Conservation (phyloP, 2,329 filamentous ascomycete species). For the Pleurostoma richardsiae region DNA sequence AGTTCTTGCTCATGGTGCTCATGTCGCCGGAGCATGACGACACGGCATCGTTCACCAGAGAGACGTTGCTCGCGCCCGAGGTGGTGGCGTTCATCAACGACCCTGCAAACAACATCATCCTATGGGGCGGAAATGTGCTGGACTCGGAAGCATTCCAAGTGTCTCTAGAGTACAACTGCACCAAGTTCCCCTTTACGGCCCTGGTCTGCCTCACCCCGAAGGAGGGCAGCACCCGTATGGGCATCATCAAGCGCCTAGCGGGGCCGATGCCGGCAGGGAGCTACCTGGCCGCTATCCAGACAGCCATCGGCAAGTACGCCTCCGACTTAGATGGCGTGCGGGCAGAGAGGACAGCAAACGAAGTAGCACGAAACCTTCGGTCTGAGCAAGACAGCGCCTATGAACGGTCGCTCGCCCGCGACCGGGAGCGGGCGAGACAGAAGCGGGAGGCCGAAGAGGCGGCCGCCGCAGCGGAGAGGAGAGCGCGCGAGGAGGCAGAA, state of each 20-base stretch:
- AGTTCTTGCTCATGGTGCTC: conserved; percentile 84
- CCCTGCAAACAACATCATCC: conserved; percentile 69
- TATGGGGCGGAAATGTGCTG: conserved; percentile 91
- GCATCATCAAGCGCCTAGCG: conserved; percentile 72
- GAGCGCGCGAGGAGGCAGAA: conserved; percentile 54
- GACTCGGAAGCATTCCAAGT: conserved; percentile 95
- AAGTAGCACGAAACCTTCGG: conserved; percentile 75
- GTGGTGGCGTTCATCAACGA: conserved; percentile 71
- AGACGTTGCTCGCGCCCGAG: conserved; percentile 74
- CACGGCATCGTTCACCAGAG: conserved; percentile 72
- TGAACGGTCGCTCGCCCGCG: conserved; percentile 81
- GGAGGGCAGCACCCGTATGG: conserved; percentile 83
- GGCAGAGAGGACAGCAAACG: conserved; percentile 72
- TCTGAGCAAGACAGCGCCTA: conserved; percentile 90
- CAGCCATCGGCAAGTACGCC: conserved; percentile 70
- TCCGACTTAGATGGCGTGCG: conserved; percentile 69
- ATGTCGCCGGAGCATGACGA: conserved; percentile 94
- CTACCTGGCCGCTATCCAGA: conserved; percentile 71
- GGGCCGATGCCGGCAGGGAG: conserved; percentile 66
- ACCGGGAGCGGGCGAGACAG: conserved; percentile 76
- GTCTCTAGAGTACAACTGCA: conserved; percentile 78
- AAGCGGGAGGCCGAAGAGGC: conserved; percentile 70
- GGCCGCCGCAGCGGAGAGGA: conserved; percentile 61
- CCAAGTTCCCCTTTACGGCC: conserved; percentile 87
- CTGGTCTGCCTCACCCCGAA: conserved; percentile 84